Base-by-base conservation (phyloP, 2,329 filamentous ascomycete species). In the Nectriaceae sp. region DNA sequence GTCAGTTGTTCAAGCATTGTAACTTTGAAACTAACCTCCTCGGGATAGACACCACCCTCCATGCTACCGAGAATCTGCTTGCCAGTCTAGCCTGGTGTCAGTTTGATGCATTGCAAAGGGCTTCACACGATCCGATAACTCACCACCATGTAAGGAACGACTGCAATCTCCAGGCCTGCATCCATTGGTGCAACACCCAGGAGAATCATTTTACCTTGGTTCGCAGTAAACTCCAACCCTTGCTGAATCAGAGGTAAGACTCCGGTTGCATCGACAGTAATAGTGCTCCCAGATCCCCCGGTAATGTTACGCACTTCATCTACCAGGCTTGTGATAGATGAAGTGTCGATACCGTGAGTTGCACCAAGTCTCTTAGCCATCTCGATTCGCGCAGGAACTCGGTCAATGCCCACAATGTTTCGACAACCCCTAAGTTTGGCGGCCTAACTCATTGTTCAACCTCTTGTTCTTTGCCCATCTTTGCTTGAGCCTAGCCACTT, bases 151-250 rank as follows among this genome's bases (percentile, higher is more conserved):
- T 43, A 43, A 8, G 33, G 40, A 29, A 47, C 42, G 11, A 52
- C 20, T 0, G 40, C 31, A 16, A 52, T 38, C 29, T 46, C 31
- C 5, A 52, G n/a, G 2, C 36, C n/a, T 3, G 50, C 46, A 10
- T 52, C 46, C 16, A 36, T 42, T 3, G 46, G 41, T 3, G 46
- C 42, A 31, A 49, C 46, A 3, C 50, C 50, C n/a, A 52, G 33
- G 8, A 49, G 36, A 13, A 52, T 43, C 46, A 52, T 46, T 19
- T 52, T 46, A 11, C 50, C 50, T 20, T 40, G 33, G 10, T 46
- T 43, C 2, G 35, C 46, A n/a, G 49, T 52, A 13, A 49, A 48
- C 8, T 52, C 42, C 2, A 52, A 24, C 6, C 46, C 45, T 24
- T 26, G 31, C 11, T 38, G 39, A 31, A 47, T 39, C 13, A 43